Base-by-base conservation (phyloP, 805 yeast species). In the Kuraishia floccosa region DNA sequence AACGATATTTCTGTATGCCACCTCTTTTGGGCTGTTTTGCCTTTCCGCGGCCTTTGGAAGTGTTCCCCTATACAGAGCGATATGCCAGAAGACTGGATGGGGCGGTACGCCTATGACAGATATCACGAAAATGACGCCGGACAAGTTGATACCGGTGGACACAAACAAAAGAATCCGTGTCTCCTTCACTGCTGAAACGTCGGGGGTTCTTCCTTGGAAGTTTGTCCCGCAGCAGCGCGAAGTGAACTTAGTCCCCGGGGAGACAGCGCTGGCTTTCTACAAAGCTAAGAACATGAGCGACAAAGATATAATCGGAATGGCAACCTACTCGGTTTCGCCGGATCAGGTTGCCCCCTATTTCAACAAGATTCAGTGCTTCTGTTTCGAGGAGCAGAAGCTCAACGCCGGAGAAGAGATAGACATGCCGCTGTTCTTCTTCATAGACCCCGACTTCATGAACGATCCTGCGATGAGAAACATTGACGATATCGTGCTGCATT, bases 401-500 rank as follows among this genome's bases (percentile, higher is more conserved):
- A 68, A 76, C 33, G 95, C 96, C 3, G 96, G 96, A 6, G 98
- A 91, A 56, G 96, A 91, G 50, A 94, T 91, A 12, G 98, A 91
- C 50, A 91, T 91, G 98, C 98, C 98, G 0, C 84, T 91, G 6
- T 91, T 91, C 59, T 91, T 87, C 68, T 87, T 87, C 54, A 83
- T 87, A 27, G 97, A 87, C 50, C 97, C 97, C 0, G 97, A 87
- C 42, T 89, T 81, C 54, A 91, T 91, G 27, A 74, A 76, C 36
- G 97, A 87, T 50, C 96, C 98, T 4, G 66, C 74, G 21, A 84
- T 91, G 93, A 73, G 87, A 53, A 81, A 84, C 46, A 76, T 87
- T 25, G 87, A 85, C 43, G 95, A 87, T 52, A 72, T 89, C 28
- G 84, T 86, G 8, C 67, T 91, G 46, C 94, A 89, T 57, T 89